A percentile compares a stretch with the other conserved stretches of the same genome.
Conservation (phyloP, 192 early-diverging fungal species). For the Backusella sp. region DNA sequence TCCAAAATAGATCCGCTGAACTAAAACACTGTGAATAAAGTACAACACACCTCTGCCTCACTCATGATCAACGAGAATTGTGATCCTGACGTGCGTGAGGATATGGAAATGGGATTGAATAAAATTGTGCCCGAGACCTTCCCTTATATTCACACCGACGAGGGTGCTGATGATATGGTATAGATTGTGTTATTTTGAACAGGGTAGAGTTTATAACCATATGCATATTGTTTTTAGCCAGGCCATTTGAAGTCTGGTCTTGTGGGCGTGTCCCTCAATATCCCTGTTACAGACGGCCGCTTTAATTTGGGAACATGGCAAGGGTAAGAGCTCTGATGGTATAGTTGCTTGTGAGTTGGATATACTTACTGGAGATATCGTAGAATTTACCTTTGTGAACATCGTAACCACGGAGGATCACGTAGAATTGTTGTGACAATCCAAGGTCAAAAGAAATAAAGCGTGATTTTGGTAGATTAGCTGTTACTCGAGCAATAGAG, state of each 20-base stretch:
- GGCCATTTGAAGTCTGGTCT: conserved; percentile 85
- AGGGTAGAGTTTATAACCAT: background rate
- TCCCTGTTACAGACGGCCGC: conserved; percentile 79
- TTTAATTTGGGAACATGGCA: conserved; percentile 86
- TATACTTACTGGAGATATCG: background rate
- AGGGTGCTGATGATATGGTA: conserved; percentile 89
- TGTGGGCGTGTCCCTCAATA: conserved; percentile 80
- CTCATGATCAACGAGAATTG: conserved; percentile 88
- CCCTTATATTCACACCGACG: conserved; percentile 79
- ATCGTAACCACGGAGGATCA: conserved; percentile 56
- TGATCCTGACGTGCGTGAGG: conserved; percentile 69
- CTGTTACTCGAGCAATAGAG: too few relatives aligned
- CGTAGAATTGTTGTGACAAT: conserved; percentile 72
- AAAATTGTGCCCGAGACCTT: conserved; percentile 77
- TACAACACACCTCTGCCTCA: conserved; percentile 91
- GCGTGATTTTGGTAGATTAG: background rate
- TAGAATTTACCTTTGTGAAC: conserved; percentile 77
- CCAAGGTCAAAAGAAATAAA: conserved; percentile 65
- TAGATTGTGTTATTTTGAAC: background rate
- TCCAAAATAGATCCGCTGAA: background rate
- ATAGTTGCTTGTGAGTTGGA: background rate
- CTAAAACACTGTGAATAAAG: conserved; percentile 23
- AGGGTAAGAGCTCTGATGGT: conserved; percentile 46
- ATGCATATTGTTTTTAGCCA: conserved; percentile 43
- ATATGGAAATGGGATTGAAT: conserved; percentile 88